Base-by-base conservation (phyloP, 495 filamentous ascomycete species). In the Talaromyces trachyspermus region DNA sequence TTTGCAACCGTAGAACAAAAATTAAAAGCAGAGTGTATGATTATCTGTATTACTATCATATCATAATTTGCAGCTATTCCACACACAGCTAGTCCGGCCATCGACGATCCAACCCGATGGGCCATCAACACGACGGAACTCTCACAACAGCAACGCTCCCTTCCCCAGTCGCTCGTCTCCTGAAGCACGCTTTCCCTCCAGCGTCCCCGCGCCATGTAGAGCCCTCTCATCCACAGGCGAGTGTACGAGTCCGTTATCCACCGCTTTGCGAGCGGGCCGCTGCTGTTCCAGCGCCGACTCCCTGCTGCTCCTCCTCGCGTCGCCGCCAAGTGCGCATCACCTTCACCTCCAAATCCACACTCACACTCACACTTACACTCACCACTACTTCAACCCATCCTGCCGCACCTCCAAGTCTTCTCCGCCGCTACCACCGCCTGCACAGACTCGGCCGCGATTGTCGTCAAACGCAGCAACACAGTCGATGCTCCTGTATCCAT, bases 401-500 rank as follows among this genome's bases (percentile, higher is more conserved):
- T 12, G 27, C 27, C 6, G 12, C 8, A 17, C 6, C 35, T 11
- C 10, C 35, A 38, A 22, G 7, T 19, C 17, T 38, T 38, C n/a
- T 38, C 35, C 2, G n/a, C 35, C 6, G 17, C 35, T 26, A 15
- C 40, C 4, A 43, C 23, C 3, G 25, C 40, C 8, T n/a, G 15
- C n/a, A 41, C 22, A 22, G 8, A 10, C 10, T 18, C 37, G 4
- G 37, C 37, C 18, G 20, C 23, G 6, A 14, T 3, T 17, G 2
- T 22, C 3, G 17, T 25, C 23, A 43, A 18, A 5, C n/a, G n/a
- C 22, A 43, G 40, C 40, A 43, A 43, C 19, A 22, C 11, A 14
- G 23, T 17, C 22, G 23, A 25, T 26, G 23, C 22, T 52, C 48
- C 52, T 55, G 51, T 57, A 61, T 56, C 61, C 58, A 72, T 71